Percentiles rank a stretch among this genome's conserved stretches.
Evolutionary conservation across 106 monocot species (phyloP).

Genomic region (Hemerocallis citrina): DNA sequence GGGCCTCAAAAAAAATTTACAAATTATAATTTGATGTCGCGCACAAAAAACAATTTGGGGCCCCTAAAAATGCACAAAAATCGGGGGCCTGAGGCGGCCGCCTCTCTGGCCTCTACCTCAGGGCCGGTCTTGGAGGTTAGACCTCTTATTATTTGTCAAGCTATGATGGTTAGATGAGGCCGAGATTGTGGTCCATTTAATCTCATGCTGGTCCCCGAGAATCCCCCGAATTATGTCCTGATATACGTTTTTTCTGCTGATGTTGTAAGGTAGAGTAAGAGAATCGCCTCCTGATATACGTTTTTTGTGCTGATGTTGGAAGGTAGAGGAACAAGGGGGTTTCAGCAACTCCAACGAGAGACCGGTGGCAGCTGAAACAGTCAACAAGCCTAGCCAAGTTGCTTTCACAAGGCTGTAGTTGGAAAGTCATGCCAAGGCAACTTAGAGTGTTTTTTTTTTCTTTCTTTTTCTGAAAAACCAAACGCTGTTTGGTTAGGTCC

Average conservation of each 20-base stretch:
- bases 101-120: no score
- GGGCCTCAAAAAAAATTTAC: no score
- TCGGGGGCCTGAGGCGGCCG: no score
- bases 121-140: no score
- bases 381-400: not conserved
- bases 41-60: no score
- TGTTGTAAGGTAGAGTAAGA: not conserved
- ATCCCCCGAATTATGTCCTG: not conserved
- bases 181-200: not conserved
- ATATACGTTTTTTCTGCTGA: not conserved
- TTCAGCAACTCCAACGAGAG: no score
- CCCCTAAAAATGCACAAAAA: no score
- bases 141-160: not conserved
- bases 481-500: no score
- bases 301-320: not conserved
- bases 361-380: no score
- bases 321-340: conserved; percentile 1
- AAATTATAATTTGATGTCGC: no score
- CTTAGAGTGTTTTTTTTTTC: no score
- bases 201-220: not conserved
- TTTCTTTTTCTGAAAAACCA: no score
- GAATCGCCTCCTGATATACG: not conserved
- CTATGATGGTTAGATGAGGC: not conserved
- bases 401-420: not conserved
- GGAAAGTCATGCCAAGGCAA: not conserved